Base-by-base conservation (phyloP, 352 stramenopile species). In the Phytophthora chlamydospora region DNA sequence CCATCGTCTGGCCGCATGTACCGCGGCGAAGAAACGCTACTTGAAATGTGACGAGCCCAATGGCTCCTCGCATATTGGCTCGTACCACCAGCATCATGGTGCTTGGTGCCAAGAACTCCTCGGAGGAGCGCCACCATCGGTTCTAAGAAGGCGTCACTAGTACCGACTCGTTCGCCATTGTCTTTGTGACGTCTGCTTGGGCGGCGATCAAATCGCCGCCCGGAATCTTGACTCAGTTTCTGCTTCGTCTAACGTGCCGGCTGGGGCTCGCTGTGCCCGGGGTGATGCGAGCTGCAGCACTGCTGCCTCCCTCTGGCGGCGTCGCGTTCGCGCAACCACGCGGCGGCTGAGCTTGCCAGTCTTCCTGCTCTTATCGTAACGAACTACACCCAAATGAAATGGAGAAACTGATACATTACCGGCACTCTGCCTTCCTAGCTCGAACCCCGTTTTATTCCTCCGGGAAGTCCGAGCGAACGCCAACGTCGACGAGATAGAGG, bases 361-460 rank as follows among this genome's bases (percentile, higher is more conserved):
- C 5, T 53, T 34, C 33, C 46, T 54, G 17, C 29, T 34, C 11
- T 5, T 41, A 44, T n/a, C 16, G 16, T 21, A 53, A 53, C 9
- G 10, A 47, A 16, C 43, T 45, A 51, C 9, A 38, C 40, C 24
- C 13, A 54, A 49, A 55, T 8, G 16, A 7, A 36, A 50, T 50
- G 33, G 14, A 62, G 21, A 57, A 66, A 40, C 12, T 60, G 36
- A 71, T 66, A 54, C 42, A 66, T 66, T 71, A 50, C 56, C 58
- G 48, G 48, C 54, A 54, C 17, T 11, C 31, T 58, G 59, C 45
- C 59, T 63, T 53, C 38, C 27, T 70, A 62, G 62, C 62, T 62
- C 56, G 39, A 45, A 62, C 62, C 55, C n/a, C 62, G 48, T 71
- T 66, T 66, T 65, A 69, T 69, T 69, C 54, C 38, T 65, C 61